A percentile compares a stretch with the other conserved stretches of the same genome.
Conservation (phyloP, 192 early-diverging fungal species). For the Gigaspora rosea region DNA sequence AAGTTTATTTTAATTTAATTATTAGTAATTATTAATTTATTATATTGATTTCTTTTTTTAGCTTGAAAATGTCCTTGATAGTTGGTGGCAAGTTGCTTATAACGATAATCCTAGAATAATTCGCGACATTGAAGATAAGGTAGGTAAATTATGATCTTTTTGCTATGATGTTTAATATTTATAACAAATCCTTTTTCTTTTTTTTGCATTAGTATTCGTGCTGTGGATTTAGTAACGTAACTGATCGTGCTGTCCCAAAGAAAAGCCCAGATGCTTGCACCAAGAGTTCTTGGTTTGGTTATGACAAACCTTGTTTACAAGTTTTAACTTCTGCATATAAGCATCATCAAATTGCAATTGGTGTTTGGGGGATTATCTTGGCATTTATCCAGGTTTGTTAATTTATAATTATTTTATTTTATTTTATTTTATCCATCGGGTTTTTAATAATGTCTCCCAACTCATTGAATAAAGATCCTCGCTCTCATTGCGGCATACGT, state of each 20-base stretch:
- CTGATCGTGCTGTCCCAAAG: constrained; percentile 43
- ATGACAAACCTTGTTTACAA: constrained; percentile 24
- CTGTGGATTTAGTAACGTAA: constrained; percentile 44
- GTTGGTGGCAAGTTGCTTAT: constrained; percentile 5
- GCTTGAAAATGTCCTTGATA: constrained; percentile 2
- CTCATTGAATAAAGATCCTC: neutral
- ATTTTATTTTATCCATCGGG: neutral
- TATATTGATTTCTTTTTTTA: neutral
- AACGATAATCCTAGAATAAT: neutral
- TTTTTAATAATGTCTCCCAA: neutral
- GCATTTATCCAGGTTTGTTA: constrained; percentile 7
- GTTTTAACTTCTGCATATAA: constrained; percentile 25
- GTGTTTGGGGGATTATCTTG: neutral
- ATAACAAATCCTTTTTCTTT: neutral
- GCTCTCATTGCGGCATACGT: neutral
- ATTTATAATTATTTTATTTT: neutral
- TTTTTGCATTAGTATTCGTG: constrained; percentile 39
- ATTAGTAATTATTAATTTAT: neutral
- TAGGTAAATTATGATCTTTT: neutral
- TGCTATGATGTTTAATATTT: neutral
- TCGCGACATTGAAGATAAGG: constrained; percentile 24
- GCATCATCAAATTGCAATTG: neutral
- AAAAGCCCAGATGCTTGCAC: constrained; percentile 29
- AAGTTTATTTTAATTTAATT: neutral
- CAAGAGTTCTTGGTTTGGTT: constrained; percentile 29